Evolutionary conservation across 2,329 filamentous ascomycete species (phyloP).

Genomic region (Lomentospora prolificans): DNA sequence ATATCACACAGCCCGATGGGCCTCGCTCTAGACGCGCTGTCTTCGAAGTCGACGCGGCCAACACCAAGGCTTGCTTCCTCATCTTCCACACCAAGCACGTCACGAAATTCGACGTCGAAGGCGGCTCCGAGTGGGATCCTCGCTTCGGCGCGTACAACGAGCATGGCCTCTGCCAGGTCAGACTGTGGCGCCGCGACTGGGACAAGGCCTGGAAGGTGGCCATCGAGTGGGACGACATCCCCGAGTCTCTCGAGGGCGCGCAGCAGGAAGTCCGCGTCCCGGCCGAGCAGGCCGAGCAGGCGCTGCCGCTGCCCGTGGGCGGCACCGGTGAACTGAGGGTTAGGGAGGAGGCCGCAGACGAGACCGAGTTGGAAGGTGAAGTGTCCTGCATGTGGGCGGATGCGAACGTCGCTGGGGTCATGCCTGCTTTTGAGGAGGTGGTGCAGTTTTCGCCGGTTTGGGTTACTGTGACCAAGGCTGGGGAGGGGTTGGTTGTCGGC

Average conservation of each 20-base stretch:
- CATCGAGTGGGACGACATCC: slow-evolving; percentile 48
- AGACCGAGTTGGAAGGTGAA: slow-evolving; percentile 42
- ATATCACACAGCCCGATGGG: slow-evolving; percentile 32
- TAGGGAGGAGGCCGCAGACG: slow-evolving; percentile 12
- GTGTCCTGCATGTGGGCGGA: slow-evolving; percentile 85
- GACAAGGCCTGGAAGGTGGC: slow-evolving; percentile 66
- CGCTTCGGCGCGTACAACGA: slow-evolving; percentile 56
- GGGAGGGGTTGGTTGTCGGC: slow-evolving; percentile 73
- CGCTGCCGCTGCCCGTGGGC: slow-evolving; percentile 9
- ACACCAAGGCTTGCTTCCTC: slow-evolving; percentile 72
- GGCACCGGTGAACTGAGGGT: slow-evolving; percentile 12
- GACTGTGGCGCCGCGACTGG: slow-evolving; percentile 78
- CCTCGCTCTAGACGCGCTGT: slow-evolving; percentile 38
- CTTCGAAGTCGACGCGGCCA: slow-evolving; percentile 58
- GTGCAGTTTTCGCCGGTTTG: slow-evolving; percentile 68
- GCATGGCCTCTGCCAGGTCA: slow-evolving; percentile 56
- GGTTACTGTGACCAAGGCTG: slow-evolving; percentile 66
- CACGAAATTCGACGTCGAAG: slow-evolving; percentile 52
- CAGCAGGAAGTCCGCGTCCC: not conserved
- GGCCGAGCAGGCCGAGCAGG: slow-evolving; percentile 3
- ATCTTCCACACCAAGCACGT: slow-evolving; percentile 57
- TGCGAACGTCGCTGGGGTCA: slow-evolving; percentile 57
- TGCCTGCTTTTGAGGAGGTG: slow-evolving; percentile 78
- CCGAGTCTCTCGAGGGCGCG: slow-evolving; percentile 1
- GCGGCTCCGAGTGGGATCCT: slow-evolving; percentile 46